Percentiles rank a stretch among this genome's conserved stretches.
phyloP scores from a whole-genome alignment of 2,329 filamentous ascomycete species.

The Dothideomycetidae sp. region DNA sequence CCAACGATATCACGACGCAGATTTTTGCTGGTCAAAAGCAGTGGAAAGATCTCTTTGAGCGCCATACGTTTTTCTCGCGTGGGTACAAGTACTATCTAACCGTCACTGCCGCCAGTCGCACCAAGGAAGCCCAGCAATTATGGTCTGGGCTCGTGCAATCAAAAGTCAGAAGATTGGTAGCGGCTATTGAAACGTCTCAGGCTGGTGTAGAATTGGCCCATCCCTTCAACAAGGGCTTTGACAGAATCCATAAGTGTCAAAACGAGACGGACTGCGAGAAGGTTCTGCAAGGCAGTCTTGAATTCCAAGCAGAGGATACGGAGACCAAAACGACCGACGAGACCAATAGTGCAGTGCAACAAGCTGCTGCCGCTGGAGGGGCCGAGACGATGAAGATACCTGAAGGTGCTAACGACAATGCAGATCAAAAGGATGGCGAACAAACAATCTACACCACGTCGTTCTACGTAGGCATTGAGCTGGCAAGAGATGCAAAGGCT shows the following conservation, averaged over 20 bases:
- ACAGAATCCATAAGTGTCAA: conserved; percentile 59
- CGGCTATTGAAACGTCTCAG: conserved; percentile 64
- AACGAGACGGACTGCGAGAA: conserved; percentile 47
- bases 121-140: conserved; percentile 67
- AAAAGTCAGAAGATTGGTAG: conserved; percentile 74
- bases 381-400: conserved; percentile 26
- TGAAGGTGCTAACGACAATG: conserved; percentile 21
- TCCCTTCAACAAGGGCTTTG: conserved; percentile 85
- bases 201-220: conserved; percentile 67
- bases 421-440: conserved; percentile 27
- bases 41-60: conserved; percentile 81
- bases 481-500: conserved; percentile 52
- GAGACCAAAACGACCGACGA: conserved; percentile 40
- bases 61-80: conserved; percentile 83
- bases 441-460: conserved; percentile 69
- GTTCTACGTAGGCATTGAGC: conserved; percentile 81
- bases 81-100: conserved; percentile 94
- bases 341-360: conserved; percentile 35
- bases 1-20: conserved; percentile 59
- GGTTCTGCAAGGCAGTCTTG: conserved; percentile 46
- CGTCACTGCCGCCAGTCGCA: conserved; percentile 67
- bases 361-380: conserved; percentile 33
- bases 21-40: conserved; percentile 62
- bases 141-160: conserved; percentile 93
- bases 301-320: conserved; percentile 46